These are phyloP conservation scores for Vitellaria paradoxa DNA, from an alignment of 179 eudicot genomes.

Conservation along the genomic window DNA sequence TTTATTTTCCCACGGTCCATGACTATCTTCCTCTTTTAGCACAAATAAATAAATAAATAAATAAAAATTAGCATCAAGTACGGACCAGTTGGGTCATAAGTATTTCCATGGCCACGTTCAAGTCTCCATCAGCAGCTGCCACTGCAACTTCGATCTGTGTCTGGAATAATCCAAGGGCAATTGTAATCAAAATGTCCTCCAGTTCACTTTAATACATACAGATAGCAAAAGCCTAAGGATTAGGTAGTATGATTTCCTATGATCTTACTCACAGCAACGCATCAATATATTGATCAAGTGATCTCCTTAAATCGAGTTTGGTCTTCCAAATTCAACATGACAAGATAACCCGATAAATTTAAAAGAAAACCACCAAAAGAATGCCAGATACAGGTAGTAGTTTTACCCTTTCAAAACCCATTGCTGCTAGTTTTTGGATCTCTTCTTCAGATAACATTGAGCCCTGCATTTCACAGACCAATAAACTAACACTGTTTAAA, in stretches of 20 bases:
- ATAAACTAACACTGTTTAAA: slow-evolving; percentile 5
- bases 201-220: background rate
- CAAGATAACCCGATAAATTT: slow-evolving; percentile 2
- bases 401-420: slow-evolving; percentile 92
- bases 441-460: slow-evolving; percentile 50
- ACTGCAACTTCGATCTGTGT: slow-evolving; percentile 96
- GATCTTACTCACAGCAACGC: background rate
- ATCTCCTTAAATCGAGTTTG: background rate
- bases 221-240: background rate
- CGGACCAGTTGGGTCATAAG: slow-evolving; percentile 62
- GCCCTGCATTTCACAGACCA: slow-evolving; percentile 40
- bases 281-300: background rate
- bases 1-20: too few relatives aligned
- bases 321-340: background rate
- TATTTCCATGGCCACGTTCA: slow-evolving; percentile 88
- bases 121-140: slow-evolving; percentile 92
- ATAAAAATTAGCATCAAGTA: too few relatives aligned
- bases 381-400: background rate
- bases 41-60: too few relatives aligned
- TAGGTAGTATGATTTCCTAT: background rate
- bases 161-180: slow-evolving; percentile 37
- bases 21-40: too few relatives aligned
- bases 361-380: background rate
- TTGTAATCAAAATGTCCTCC: background rate
- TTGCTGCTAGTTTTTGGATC: slow-evolving; percentile 75